Evolutionary conservation across 2,329 filamentous ascomycete genomes (phyloP), one percentile per base, ranked within the genome.

Genomic region (Pseudohalonectria lignicola): DNA sequence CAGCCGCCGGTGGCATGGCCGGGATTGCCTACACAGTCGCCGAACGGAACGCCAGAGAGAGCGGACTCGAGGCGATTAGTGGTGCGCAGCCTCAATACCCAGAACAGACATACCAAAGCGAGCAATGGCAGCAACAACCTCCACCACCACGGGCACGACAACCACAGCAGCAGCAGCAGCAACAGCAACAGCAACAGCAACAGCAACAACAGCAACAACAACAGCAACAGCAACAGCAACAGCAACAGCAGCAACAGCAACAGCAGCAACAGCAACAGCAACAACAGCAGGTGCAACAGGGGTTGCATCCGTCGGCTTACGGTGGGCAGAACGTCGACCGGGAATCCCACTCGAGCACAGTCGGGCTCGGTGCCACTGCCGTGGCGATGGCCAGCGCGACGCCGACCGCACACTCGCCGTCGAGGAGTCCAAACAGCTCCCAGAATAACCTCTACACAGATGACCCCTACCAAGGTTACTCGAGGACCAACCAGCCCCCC

Each of bases 1-100:
- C 64, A 29, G 74, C 80, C 13, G 66, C 69, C 17, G 80, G 78
- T 47, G 80, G 78, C 40, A 76, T 86, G 56, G 67, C 78, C 21
- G 79, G 78, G 39, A 74, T 84, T 42, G 79, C 81, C 29, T 67
- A 78, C 49, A 74, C 65, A 39, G 73, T 82, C 35, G 79, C 80
- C 36, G 77, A 80, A 48, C 68, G 67, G 37, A 74, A 79, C 57
- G 67, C 74, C 43, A 65, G 77, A 43, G 71, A 81, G 47, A 80
- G 77, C 56, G 80, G 78, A 18, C 48, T 79, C 42, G 73, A 81
- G 39, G 76, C 78, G 34, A 66, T 77, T 55, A 65, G 69, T 16
- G 53, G 56, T 23, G 53, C 60, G 9, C 42, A 40, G 32, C 43
- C 39, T 29, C 43, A 33, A 12, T 50, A 52, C 20, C 47, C 49